phyloP scores from a whole-genome alignment of 495 filamentous ascomycete species.

The Echria macrotheca region DNA sequence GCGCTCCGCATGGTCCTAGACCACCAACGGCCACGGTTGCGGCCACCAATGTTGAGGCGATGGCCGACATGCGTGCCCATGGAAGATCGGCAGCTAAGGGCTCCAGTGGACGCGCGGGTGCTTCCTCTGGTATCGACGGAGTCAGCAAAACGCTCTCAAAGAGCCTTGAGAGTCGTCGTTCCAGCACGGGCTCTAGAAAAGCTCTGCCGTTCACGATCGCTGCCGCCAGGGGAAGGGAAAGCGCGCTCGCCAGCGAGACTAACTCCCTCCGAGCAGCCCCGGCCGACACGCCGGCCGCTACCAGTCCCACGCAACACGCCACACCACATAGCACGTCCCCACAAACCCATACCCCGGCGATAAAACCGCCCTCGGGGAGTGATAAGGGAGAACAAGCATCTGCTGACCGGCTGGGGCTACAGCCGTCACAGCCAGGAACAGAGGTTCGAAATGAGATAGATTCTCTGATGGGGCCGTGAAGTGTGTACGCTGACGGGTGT shows the following conservation, averaged over 20 bases:
- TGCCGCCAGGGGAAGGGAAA: constrained; percentile 34
- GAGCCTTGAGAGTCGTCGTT: constrained; percentile 83
- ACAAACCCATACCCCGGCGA: background rate
- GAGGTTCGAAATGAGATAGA: constrained; percentile 33
- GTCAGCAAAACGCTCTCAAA: constrained; percentile 74
- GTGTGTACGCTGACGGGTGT: constrained; percentile 19
- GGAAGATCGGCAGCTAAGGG: constrained; percentile 50
- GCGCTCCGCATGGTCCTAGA: constrained; percentile 88
- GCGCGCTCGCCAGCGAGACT: constrained; percentile 44
- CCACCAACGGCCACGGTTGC: constrained; percentile 85
- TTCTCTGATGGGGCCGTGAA: constrained; percentile 28
- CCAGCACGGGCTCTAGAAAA: constrained; percentile 76
- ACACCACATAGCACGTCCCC: constrained; percentile 1
- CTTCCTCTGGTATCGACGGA: constrained; percentile 54
- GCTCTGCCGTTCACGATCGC: constrained; percentile 44
- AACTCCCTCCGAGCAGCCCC: constrained; percentile 41
- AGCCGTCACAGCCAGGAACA: constrained; percentile 12
- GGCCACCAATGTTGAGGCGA: constrained; percentile 79
- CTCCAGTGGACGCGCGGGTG: constrained; percentile 30
- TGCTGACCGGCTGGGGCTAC: background rate
- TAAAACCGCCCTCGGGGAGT: too few species aligned
- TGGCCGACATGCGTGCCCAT: constrained; percentile 44
- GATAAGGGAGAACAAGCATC: too few species aligned
- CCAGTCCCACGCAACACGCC: constrained; percentile 32
- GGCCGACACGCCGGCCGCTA: constrained; percentile 29